Base-by-base conservation (phyloP, 805 yeast genomes). In the Suhomyces xylopsoci region DNA sequence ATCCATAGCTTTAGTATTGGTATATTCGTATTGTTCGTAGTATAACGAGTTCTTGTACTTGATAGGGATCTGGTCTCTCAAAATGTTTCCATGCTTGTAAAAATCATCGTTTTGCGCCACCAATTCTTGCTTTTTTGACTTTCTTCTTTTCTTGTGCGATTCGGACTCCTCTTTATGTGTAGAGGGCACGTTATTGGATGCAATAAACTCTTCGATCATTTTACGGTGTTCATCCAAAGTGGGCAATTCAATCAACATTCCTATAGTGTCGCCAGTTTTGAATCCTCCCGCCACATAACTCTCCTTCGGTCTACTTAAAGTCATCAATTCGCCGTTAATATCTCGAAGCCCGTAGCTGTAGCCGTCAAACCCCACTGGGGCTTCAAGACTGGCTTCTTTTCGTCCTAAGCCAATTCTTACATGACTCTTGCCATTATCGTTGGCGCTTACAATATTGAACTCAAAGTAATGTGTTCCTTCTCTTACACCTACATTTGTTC, bases 331-430 rank as follows among this genome's bases (percentile, higher is more conserved):
- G 2, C 96, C 92, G 6, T 79, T 77, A 36, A 80, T 78, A 69
- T 93, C 97, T 54, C 97, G 77, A 2, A 94, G 63, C 2, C 97
- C 97, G 67, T 94, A 93, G 0, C 97, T 93, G 70, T 91, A 94
- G 0, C 91, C 93, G 68, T 94, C 98, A 62, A 82, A 90, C 2
- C 99, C 99, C 5, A 92, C 94, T 0, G 99, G 98, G 0, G 96
- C 96, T 59, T 93, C 97, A 44, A 92, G 69, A 48, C 90, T 82
- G 2, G 97, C 94, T 63, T 93, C 98, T 55, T 90, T 79, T 49
- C 98, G 74, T 0, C 87, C 87, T 36, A 93, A 64, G 0, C 99
- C 99, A 26, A 92, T 64, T 26, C 99, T 71, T 1, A 94, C 90
- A 66, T 92, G 93, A 14, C 73, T 64, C 22, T 62, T 65, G 20